Evolutionary conservation across 192 early-diverging fungal species (phyloP), one percentile per base, ranked within the genome.

Genomic region (Umbelopsis sp.): DNA sequence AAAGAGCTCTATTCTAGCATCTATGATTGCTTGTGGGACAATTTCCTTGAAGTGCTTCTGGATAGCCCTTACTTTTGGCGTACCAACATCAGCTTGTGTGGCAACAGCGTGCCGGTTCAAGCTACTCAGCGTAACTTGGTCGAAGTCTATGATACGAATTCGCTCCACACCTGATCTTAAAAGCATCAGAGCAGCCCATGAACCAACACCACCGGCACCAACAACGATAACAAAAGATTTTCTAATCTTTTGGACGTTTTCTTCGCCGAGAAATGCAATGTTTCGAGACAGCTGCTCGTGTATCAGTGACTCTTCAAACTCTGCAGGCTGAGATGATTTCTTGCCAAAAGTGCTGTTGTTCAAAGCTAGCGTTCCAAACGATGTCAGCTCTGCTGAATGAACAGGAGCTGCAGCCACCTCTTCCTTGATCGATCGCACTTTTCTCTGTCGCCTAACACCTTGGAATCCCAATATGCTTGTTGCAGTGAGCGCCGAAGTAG

Each of bases 21-120:
- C 97, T 24, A 99, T 81, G 31, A 86, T 70, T 0, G 86, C 88
- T 71, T 92, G 90, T 11, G 97, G 97, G 0, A 88, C 89, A 54
- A 97, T 91, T 22, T 88, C 81, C 22, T 71, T 62, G 79, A 97
- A 90, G 67, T 91, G 92, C 41, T 83, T 86, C 67, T 85, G 78
- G 68, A 99, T 86, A 17, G 91, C 87, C 1, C 77, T 73, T 0
- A 93, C 93, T 81, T 99, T 98, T 51, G 95, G 88, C 2, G 86
- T 95, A 4, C 96, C 95, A 8, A 97, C 95, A 73, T 95, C 95
- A 1, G 87, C 88, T n/a, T 91, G 88, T 0, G 91, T 93, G 8
- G 96, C 96, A 3, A 97, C 94, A 0, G 95, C 95, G 66, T 98
- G 97, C 45, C 97, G 85, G 80, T 99, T 99, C 70, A 99, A 83